phyloP scores from a whole-genome alignment of 2,329 filamentous ascomycete species.

The Penicillium sp. region DNA sequence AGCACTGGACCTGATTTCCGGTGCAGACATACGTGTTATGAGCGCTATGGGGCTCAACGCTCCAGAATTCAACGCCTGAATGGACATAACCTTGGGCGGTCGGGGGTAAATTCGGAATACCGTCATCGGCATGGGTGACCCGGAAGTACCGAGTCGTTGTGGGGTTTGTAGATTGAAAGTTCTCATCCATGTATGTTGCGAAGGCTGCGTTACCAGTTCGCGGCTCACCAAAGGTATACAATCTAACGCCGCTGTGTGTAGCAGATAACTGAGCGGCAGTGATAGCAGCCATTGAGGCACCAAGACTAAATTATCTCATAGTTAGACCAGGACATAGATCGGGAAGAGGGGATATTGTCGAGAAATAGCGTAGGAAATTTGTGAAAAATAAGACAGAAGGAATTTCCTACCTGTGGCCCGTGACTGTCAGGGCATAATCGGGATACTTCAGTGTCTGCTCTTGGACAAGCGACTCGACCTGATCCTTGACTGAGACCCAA shows the following conservation, averaged over 20 bases:
- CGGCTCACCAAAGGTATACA: conserved; percentile 14
- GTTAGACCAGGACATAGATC: background rate
- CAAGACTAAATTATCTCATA: conserved; percentile 4
- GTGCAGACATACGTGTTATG: conserved; percentile 10
- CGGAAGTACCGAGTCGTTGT: conserved; percentile 8
- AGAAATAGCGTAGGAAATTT: background rate
- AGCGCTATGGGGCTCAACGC: conserved; percentile 9
- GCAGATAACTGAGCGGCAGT: conserved; percentile 14
- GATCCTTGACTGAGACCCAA: conserved; percentile 15
- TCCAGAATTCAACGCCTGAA: conserved; percentile 13
- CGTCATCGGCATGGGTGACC: conserved; percentile 12
- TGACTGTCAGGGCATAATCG: conserved; percentile 12
- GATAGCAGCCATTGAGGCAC: conserved; percentile 13
- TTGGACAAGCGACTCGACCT: conserved; percentile 12
- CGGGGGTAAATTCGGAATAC: conserved; percentile 14
- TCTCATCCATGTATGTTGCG: conserved; percentile 8
- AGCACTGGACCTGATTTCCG: conserved; percentile 9
- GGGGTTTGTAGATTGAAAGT: conserved; percentile 5
- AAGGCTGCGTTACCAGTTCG: conserved; percentile 14
- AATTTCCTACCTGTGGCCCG: conserved; percentile 9
- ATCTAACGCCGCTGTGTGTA: conserved; percentile 3
- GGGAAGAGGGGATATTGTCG: background rate
- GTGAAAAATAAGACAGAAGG: background rate
- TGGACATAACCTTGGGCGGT: conserved; percentile 10
- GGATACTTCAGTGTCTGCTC: conserved; percentile 6